phyloP scores from a whole-genome alignment of 441 rosid species.

The Adansonia gregorii region DNA sequence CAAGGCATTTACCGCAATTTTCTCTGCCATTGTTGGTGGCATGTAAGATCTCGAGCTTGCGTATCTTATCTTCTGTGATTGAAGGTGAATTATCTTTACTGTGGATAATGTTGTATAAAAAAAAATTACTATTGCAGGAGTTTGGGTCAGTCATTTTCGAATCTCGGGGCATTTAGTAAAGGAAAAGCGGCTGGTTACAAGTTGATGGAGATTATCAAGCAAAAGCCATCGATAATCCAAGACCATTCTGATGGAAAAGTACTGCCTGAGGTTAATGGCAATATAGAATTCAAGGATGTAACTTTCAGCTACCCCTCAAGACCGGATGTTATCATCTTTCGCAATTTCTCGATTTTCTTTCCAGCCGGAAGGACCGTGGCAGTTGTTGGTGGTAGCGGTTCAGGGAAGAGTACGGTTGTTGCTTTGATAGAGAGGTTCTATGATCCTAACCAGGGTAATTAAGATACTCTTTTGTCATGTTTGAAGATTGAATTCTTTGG shows the following conservation, averaged over 20 bases:
- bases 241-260: slow-evolving; percentile 72
- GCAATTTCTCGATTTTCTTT: slow-evolving; percentile 82
- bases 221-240: slow-evolving; percentile 81
- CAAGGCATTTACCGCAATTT: slow-evolving; percentile 95
- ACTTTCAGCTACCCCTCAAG: slow-evolving; percentile 96
- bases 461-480: neutral
- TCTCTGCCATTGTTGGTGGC: slow-evolving; percentile 99
- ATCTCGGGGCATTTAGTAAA: slow-evolving; percentile 97
- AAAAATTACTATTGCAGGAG: slow-evolving; percentile 63
- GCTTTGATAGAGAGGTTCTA: slow-evolving; percentile 93
- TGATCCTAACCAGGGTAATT: slow-evolving; percentile 85
- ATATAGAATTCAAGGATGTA: slow-evolving; percentile 87
- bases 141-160: slow-evolving; percentile 97
- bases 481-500: slow-evolving; percentile 8
- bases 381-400: slow-evolving; percentile 97
- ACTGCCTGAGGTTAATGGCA: slow-evolving; percentile 79
- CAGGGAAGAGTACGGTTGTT: slow-evolving; percentile 98
- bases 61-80: neutral
- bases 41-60: slow-evolving; percentile 56
- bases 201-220: slow-evolving; percentile 91
- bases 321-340: slow-evolving; percentile 89
- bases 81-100: neutral
- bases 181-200: slow-evolving; percentile 96
- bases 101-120: slow-evolving; percentile 12
- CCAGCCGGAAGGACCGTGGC: slow-evolving; percentile 97